Evolutionary conservation across 768 basidiomycete genomes (phyloP).

Genomic region (Trametes sanguinea): DNA sequence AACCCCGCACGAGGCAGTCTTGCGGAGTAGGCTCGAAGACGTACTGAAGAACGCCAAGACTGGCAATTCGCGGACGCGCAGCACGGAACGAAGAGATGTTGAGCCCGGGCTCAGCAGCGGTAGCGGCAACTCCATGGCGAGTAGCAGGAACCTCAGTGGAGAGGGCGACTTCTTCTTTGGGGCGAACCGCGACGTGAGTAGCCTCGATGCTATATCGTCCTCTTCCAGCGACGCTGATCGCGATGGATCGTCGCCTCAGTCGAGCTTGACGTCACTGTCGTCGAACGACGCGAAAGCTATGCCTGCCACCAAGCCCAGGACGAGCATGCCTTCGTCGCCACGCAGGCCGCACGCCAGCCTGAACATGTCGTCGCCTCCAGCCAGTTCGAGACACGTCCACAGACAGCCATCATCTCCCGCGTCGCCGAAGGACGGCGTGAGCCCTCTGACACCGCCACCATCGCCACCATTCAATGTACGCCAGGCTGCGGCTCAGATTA

Average conservation of each 20-base stretch:
- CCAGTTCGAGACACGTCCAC: slow-evolving; percentile 16
- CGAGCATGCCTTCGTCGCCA: slow-evolving; percentile 13
- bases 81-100: slow-evolving; percentile 24
- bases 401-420: slow-evolving; percentile 18
- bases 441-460: slow-evolving; percentile 34
- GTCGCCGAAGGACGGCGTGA: slow-evolving; percentile 13
- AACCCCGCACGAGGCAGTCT: slow-evolving; percentile 56
- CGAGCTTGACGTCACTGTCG: slow-evolving; percentile 26
- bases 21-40: slow-evolving; percentile 53
- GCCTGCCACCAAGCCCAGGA: slow-evolving; percentile 6
- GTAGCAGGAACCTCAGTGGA: slow-evolving; percentile 32
- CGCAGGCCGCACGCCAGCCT: slow-evolving; percentile 2
- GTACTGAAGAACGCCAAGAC: slow-evolving; percentile 43
- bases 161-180: slow-evolving; percentile 33
- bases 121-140: slow-evolving; percentile 31
- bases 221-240: slow-evolving; percentile 20
- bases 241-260: slow-evolving; percentile 6
- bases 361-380: slow-evolving; percentile 9
- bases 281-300: slow-evolving; percentile 18
- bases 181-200: slow-evolving; percentile 26
- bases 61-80: slow-evolving; percentile 24
- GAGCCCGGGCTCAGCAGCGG: slow-evolving; percentile 29
- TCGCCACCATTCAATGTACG: slow-evolving; percentile 61
- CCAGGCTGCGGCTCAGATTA: slow-evolving; percentile 58
- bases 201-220: background rate